Conservation (phyloP, 495 filamentous ascomycete species). For the Podospora anserina region DNA sequence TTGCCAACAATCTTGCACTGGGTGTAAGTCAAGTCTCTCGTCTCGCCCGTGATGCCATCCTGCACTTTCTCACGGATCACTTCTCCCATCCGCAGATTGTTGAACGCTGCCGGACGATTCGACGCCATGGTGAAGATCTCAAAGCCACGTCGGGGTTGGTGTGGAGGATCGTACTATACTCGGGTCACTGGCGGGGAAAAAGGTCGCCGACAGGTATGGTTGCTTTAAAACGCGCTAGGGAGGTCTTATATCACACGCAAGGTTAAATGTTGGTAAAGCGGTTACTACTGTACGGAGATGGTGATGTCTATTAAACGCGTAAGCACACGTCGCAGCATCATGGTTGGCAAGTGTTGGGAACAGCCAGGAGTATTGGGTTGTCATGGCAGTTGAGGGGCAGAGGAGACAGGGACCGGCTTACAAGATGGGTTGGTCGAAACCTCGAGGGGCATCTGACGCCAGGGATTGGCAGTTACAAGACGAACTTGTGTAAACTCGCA, state of each 20-base stretch:
- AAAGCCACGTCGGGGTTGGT: slow-evolving; percentile 33
- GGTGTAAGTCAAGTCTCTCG: slow-evolving; percentile 93
- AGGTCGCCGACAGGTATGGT: neutral
- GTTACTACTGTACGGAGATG: neutral
- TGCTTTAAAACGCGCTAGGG: neutral
- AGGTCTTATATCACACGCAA: neutral
- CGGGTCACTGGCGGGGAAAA: neutral
- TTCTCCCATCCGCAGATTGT: slow-evolving; percentile 62
- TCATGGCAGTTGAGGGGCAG: neutral
- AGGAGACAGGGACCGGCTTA: neutral
- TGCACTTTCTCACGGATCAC: slow-evolving; percentile 98
- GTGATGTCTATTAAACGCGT: neutral
- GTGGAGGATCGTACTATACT: slow-evolving; percentile 5
- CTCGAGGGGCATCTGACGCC: slow-evolving; percentile 2
- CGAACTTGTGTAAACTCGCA: slow-evolving; percentile 2
- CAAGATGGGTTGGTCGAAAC: neutral
- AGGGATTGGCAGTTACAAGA: slow-evolving; percentile 4
- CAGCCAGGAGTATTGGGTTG: neutral
- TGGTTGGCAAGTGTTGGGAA: neutral
- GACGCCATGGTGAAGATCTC: slow-evolving; percentile 43
- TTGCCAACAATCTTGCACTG: slow-evolving; percentile 99
- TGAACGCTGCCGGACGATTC: slow-evolving; percentile 52
- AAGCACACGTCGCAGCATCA: neutral
- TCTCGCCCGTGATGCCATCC: slow-evolving; percentile 94
- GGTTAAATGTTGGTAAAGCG: neutral